Conservation (phyloP, 495 filamentous ascomycete genomes). For the Neurospora sp. region DNA sequence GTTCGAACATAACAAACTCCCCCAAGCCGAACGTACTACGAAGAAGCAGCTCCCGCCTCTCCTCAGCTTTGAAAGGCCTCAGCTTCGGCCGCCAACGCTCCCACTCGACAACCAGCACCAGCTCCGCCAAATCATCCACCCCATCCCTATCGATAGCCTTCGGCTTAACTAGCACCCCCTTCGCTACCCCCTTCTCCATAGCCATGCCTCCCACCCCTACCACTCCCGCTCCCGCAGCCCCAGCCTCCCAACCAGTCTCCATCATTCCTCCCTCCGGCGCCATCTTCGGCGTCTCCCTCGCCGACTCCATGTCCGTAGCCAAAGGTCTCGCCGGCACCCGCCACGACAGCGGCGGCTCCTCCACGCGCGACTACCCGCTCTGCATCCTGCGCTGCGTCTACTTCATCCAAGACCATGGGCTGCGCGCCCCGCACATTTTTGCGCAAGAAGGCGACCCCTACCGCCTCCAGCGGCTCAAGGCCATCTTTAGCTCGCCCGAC, state of each 20-base stretch:
- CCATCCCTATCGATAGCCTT: background rate
- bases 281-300: constrained; percentile 30
- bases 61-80: constrained; percentile 17
- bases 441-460: constrained; percentile 24
- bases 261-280: constrained; percentile 8
- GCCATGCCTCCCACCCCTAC: background rate
- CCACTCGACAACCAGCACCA: background rate
- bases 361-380: constrained; percentile 30
- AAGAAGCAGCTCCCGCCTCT: constrained; percentile 24
- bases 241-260: constrained; percentile 6
- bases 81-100: constrained; percentile 2
- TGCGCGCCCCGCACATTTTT: constrained; percentile 29
- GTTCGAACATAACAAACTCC: background rate
- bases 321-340: constrained; percentile 28
- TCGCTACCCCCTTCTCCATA: background rate
- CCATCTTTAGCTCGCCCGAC: constrained; percentile 21
- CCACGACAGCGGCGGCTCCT: constrained; percentile 27
- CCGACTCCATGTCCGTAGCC: constrained; percentile 29
- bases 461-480: constrained; percentile 24
- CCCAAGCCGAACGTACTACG: constrained; percentile 10
- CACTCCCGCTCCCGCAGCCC: background rate
- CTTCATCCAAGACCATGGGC: constrained; percentile 28
- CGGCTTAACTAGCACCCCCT: background rate
- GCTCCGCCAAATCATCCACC: background rate
- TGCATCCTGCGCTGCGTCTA: constrained; percentile 35